Conservation (phyloP, 1,139 yeast genomes). For the Hyphopichia wangnamkhiaoensis region DNA sequence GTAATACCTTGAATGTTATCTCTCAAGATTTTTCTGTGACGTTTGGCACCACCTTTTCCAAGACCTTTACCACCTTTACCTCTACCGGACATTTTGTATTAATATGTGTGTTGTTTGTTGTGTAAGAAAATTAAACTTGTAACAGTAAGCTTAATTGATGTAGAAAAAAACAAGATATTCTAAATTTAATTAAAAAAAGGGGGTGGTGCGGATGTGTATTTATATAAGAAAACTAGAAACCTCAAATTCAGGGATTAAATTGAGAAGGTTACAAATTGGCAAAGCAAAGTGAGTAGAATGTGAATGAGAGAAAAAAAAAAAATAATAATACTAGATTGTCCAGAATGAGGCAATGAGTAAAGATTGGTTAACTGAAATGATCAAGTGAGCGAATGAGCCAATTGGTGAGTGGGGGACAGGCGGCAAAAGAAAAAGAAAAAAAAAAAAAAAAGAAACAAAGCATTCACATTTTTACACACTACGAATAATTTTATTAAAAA, state of each 20-base stretch:
- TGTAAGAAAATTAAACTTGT: not conserved
- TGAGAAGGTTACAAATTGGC: too few relatives aligned
- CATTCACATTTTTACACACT: not conserved
- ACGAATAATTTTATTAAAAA: not conserved
- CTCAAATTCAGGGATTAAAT: not conserved
- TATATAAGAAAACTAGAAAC: slow-evolving; percentile 3
- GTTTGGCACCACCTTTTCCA: slow-evolving; percentile 99
- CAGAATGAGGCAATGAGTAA: too few relatives aligned
- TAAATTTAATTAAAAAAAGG: not conserved
- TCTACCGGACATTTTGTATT: slow-evolving; percentile 89
- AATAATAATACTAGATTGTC: too few relatives aligned
- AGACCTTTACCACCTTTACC: slow-evolving; percentile 99
- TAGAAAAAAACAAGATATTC: not conserved
- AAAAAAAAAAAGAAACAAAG: not conserved
- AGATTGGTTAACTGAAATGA: too few relatives aligned
- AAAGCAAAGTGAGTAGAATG: too few relatives aligned
- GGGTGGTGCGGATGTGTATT: slow-evolving; percentile 4
- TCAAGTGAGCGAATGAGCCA: not conserved
- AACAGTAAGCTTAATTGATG: not conserved
- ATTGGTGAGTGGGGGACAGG: not conserved
- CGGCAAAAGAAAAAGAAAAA: not conserved
- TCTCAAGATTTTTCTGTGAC: slow-evolving; percentile 99
- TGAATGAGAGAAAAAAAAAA: too few relatives aligned
- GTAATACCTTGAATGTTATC: slow-evolving; percentile 99
- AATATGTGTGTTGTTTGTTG: slow-evolving; percentile 12